Conservation (phyloP, 306 rosid genomes). For the Cucumis melo region DNA sequence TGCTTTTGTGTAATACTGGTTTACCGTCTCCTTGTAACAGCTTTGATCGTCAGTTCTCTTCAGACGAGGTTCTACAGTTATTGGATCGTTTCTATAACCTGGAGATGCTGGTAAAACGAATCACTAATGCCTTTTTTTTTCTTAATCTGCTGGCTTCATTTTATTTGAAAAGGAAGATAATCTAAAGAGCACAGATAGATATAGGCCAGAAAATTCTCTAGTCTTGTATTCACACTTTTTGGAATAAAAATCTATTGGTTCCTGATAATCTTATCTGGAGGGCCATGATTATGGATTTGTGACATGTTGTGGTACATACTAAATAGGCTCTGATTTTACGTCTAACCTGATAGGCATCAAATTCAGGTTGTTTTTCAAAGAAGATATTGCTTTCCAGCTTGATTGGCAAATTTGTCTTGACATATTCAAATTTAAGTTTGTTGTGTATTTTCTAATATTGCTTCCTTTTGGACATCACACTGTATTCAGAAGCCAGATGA, state of each 20-base stretch:
- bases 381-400: not conserved
- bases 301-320: not conserved
- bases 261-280: not conserved
- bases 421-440: not conserved
- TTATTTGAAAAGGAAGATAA: not conserved
- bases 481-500: conserved; percentile 74
- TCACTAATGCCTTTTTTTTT: not conserved
- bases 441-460: not conserved
- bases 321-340: not conserved
- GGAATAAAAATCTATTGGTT: not conserved
- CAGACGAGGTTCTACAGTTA: conserved; percentile 88
- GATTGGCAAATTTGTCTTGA: not conserved
- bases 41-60: conserved; percentile 65
- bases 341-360: not conserved
- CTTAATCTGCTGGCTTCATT: not conserved
- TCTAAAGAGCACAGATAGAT: not conserved
- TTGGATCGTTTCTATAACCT: conserved; percentile 90
- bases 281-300: not conserved
- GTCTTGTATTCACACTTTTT: not conserved
- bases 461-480: not conserved
- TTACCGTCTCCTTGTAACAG: conserved; percentile 27
- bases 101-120: conserved; percentile 68
- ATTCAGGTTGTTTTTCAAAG: not conserved
- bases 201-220: not conserved
- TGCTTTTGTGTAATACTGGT: conserved; percentile 2